Base-by-base conservation (phyloP, 352 stramenopile species). In the Halophytophthora polymorphica region DNA sequence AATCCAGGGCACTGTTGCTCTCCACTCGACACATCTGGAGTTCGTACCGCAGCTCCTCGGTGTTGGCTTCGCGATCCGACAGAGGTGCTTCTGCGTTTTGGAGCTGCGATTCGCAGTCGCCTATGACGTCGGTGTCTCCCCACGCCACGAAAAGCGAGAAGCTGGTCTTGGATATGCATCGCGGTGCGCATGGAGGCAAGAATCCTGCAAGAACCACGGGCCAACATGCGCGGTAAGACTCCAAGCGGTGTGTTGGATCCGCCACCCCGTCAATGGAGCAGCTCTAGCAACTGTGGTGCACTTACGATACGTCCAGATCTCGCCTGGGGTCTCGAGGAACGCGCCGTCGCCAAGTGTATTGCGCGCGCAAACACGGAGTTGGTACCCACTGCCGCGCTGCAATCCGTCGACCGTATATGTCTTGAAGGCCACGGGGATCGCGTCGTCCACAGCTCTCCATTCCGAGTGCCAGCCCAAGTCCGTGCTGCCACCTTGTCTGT, bases 221-320 rank as follows among this genome's bases (percentile, higher is more conserved):
- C 4, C 25, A 31, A 8, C 8, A 8, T 8, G 25, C 8, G 25
- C 8, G 4, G 25, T 31, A 31, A 31, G 25, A 31, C 25, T 31
- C 8, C 4, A 4, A 31, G 25, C 25, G 8, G 25, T 31, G 25
- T 4, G 8, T 10, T 4, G 25, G 25, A 31, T 10, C 4, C 25
- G 8, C 4, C 8, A 31, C 25, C 8, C 8, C 25, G 25, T 8
- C 8, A 8, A 4, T 31, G 25, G 8, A 31, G 25, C 25, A 4
- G 25, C 8, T 31, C 25, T 31, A 31, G 8, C 25, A 4, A 31
- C 8, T 8, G 25, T 31, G 25, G 25, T 10, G 25, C 8, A 56
- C 64, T 38, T 54, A 72, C 64, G 31, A 40, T 52, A 56, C 0
- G 64, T 72, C 59, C 64, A 69, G 18, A 59, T 33, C 1, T 25